These are phyloP conservation scores for Taiozyma sp. DNA, from an alignment of 1,139 yeast genomes.

Conservation along the genomic window DNA sequence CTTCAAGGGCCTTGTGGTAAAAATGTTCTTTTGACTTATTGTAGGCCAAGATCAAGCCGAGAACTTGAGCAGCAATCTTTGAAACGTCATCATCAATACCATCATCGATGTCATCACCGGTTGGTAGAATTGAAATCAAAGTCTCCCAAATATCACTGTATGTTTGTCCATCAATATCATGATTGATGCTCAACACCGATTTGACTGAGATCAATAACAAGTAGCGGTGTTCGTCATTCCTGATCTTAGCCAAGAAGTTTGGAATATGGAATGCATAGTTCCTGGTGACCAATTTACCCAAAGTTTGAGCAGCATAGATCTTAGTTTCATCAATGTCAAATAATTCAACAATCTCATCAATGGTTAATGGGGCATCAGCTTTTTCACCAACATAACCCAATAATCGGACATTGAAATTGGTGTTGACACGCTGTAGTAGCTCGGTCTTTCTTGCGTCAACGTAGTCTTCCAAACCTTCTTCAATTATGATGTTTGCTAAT, in stretches of 20 bases:
- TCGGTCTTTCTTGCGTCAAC: constrained; percentile 30
- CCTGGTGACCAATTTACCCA: constrained; percentile 44
- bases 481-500: constrained; percentile 37
- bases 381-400: constrained; percentile 21
- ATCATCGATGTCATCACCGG: constrained; percentile 15
- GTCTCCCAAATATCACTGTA: constrained; percentile 21
- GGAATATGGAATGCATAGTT: constrained; percentile 33
- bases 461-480: constrained; percentile 29
- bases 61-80: constrained; percentile 31
- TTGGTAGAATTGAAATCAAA: constrained; percentile 10
- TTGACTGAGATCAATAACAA: constrained; percentile 35
- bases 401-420: constrained; percentile 22
- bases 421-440: constrained; percentile 25
- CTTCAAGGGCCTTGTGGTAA: constrained; percentile 16
- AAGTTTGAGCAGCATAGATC: constrained; percentile 44
- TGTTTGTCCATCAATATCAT: constrained; percentile 12
- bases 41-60: constrained; percentile 29
- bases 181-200: constrained; percentile 30
- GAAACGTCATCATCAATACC: constrained; percentile 26
- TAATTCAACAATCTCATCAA: constrained; percentile 15
- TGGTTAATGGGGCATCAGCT: constrained; percentile 11
- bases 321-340: constrained; percentile 35
- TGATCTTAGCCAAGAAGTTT: constrained; percentile 28
- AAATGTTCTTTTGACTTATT: constrained; percentile 20
- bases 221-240: constrained; percentile 24